Conservation (phyloP, 164 flowering plant genomes). For the Kingdonia uniflora region DNA sequence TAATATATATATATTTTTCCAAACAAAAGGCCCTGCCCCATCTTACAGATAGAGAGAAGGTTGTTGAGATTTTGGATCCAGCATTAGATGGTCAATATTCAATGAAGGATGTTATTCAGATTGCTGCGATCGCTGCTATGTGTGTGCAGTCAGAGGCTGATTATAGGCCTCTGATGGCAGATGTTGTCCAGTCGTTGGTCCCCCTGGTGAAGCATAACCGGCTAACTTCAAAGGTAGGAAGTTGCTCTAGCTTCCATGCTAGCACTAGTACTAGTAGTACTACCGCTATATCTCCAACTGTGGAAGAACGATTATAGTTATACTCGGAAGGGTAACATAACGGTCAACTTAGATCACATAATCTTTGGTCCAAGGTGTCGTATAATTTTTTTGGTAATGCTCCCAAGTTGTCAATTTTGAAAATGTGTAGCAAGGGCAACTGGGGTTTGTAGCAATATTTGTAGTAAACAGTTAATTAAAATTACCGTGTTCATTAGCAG, state of each 20-base stretch:
- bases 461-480: too few species aligned
- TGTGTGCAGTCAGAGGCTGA: slow-evolving; percentile 94
- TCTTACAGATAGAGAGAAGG: slow-evolving; percentile 81
- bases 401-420: too few species aligned
- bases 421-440: too few species aligned
- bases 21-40: slow-evolving; percentile 61
- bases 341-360: too few species aligned
- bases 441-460: too few species aligned
- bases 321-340: too few species aligned
- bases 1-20: not conserved
- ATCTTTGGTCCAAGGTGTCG: too few species aligned
- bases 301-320: too few species aligned
- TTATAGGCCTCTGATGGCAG: slow-evolving; percentile 94
- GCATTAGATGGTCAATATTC: slow-evolving; percentile 81
- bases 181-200: slow-evolving; percentile 86
- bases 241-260: slow-evolving; percentile 35
- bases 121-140: slow-evolving; percentile 99
- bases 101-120: slow-evolving; percentile 85
- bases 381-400: too few species aligned
- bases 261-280: too few species aligned
- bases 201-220: slow-evolving; percentile 63
- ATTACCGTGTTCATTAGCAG: too few species aligned
- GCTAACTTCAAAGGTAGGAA: slow-evolving; percentile 36
- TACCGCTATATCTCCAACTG: too few species aligned
- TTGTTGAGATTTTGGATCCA: slow-evolving; percentile 84